phyloP scores from a whole-genome alignment of 78 protist genomes.

The Monosiga brevicollis region DNA sequence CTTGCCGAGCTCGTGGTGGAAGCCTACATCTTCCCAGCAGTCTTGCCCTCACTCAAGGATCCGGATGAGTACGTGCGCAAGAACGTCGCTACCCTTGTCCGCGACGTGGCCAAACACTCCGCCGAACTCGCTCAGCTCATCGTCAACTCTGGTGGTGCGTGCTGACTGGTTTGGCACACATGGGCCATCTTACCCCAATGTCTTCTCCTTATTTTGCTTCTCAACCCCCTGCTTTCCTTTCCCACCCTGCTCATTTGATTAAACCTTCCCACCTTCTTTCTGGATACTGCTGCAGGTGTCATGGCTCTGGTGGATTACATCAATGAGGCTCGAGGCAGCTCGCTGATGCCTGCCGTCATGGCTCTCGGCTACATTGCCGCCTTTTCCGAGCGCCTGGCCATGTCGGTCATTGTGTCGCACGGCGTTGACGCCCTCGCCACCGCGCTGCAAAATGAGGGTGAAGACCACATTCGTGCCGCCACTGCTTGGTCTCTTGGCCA shows the following conservation, averaged over 20 bases:
- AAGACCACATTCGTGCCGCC: conserved; percentile 72
- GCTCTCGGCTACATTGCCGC: conserved; percentile 82
- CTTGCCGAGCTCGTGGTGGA: conserved; percentile 83
- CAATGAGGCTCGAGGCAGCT: conserved; percentile 47
- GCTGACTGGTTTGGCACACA: no score
- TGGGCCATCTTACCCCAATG: no score
- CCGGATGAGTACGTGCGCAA: conserved; percentile 62
- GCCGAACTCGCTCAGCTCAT: conserved; percentile 74
- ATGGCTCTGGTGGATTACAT: conserved; percentile 78
- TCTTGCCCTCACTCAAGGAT: conserved; percentile 71
- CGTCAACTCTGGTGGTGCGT: conserved; percentile 80
- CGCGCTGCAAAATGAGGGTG: conserved; percentile 57
- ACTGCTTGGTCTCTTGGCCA: conserved; percentile 74
- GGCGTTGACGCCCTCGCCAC: conserved; percentile 61
- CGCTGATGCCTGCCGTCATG: conserved; percentile 82
- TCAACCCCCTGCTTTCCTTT: no score
- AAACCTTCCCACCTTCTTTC: no score
- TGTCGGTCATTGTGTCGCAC: conserved; percentile 54
- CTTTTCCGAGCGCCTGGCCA: conserved; percentile 71
- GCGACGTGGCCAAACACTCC: conserved; percentile 83
- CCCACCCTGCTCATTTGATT: no score
- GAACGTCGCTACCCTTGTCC: conserved; percentile 75
- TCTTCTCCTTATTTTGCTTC: no score
- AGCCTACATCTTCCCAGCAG: conserved; percentile 76
- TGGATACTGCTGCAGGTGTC: no score